Evolutionary conservation across 495 filamentous ascomycete genomes (phyloP), one percentile per base, ranked within the genome.

Genomic region (Penicillium lagena): DNA sequence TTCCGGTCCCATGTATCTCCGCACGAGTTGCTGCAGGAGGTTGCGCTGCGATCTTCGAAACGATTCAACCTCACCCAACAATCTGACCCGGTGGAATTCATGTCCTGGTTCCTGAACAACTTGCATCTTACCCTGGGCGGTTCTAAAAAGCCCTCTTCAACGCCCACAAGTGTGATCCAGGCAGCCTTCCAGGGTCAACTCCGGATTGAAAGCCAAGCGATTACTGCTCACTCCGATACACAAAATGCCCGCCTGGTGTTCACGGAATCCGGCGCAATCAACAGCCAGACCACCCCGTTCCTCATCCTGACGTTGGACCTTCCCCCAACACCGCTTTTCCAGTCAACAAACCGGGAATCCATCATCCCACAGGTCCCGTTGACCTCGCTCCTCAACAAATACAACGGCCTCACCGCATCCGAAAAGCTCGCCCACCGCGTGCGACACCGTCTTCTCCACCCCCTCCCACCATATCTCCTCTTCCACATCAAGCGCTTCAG

Each of bases 401-500:
- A 99, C 70, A 90, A 97, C 66, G 93, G 93, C 45, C 58, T 88
- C 14, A 82, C 80, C 17, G 80, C 89, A 2, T 91, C 96, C 58
- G 93, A 97, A 55, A 88, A 90, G 51, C 74, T 90, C 42, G 82
- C 87, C 44, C 83, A 87, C 44, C 82, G 93, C 39, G 83, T 86
- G 50, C 81, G 93, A 34, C 96, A 96, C 65, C 83, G 94, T 7
- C 77, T 99, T 2, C 73, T 96, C 36, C 93, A 95, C 59, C 94
- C 94, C 1, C 76, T 97, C 0, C 93, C 93, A 0, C 94, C 90
- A 1, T 97, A 84, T 55, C 77, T 98, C 12, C 72, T 94, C 31
- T 91, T 98, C 70, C 90, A 97, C 67, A 83, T 99, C 73, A 97
- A 97, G 66, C 87, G 93, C 34, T 99, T 99, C 78, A 86, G 80